phyloP scores from a whole-genome alignment of 2,329 filamentous ascomycete species.

The Colletotrichum sp. region DNA sequence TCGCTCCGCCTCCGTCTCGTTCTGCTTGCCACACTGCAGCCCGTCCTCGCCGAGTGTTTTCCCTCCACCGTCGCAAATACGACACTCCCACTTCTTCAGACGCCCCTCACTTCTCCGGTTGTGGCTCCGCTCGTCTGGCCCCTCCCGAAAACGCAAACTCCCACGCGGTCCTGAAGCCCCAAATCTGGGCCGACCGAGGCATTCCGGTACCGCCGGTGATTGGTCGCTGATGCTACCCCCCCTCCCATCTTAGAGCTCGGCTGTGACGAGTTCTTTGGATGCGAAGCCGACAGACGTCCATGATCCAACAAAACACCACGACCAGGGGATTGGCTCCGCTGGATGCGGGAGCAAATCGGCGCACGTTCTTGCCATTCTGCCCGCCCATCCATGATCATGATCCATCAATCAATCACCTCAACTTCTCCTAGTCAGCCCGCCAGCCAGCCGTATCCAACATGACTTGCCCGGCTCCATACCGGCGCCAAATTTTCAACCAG shows the following conservation, averaged over 20 bases:
- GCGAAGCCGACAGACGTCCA: slow-evolving; percentile 7
- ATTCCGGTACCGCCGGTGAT: slow-evolving; percentile 9
- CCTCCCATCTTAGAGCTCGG: background rate
- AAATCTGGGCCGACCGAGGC: slow-evolving; percentile 1
- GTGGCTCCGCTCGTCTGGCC: background rate
- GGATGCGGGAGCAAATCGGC: slow-evolving; percentile 13
- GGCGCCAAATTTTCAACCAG: slow-evolving; percentile 3
- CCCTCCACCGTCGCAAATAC: background rate
- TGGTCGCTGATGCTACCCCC: background rate
- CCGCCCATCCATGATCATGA: background rate
- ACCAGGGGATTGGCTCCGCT: background rate
- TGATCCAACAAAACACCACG: background rate
- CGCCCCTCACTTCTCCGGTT: background rate
- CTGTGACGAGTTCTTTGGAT: slow-evolving; percentile 3
- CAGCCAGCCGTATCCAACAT: background rate
- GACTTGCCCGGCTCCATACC: background rate
- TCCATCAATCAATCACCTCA: background rate
- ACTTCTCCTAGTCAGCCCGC: background rate
- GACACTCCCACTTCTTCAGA: background rate
- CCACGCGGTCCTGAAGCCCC: slow-evolving; percentile 1
- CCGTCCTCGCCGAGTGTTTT: background rate
- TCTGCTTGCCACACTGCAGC: background rate
- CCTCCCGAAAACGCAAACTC: slow-evolving; percentile 1
- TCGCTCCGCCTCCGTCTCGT: background rate
- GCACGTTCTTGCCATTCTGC: background rate